These are phyloP conservation scores for Geotrichum restrictum DNA, from an alignment of 1,139 yeast species.

Conservation along the genomic window DNA sequence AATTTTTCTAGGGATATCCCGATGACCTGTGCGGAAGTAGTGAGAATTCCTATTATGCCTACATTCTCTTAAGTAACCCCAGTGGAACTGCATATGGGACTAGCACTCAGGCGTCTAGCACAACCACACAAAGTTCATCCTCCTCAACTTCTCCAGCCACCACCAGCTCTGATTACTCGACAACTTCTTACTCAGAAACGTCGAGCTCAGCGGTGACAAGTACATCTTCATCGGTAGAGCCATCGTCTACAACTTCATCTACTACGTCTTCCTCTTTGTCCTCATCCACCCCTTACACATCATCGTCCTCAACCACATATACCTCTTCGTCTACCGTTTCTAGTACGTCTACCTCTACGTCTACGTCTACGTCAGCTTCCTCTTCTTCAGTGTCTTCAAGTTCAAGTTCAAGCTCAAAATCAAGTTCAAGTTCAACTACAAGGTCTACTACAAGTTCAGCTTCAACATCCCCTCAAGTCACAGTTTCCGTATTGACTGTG, in stretches of 20 bases:
- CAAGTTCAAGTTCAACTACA: conserved; percentile 21
- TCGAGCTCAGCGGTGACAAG: neutral
- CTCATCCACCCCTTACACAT: neutral
- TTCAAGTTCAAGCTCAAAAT: conserved; percentile 9
- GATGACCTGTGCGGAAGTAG: conserved; percentile 46
- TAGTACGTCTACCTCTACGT: neutral
- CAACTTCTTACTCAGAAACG: conserved; percentile 8
- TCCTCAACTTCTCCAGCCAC: conserved; percentile 6
- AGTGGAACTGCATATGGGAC: conserved; percentile 30
- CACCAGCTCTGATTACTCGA: conserved; percentile 3
- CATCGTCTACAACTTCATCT: conserved; percentile 34
- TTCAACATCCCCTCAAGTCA: conserved; percentile 18
- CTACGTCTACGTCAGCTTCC: conserved; percentile 3
- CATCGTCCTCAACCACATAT: neutral
- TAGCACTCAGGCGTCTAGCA: conserved; percentile 7
- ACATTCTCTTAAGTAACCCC: conserved; percentile 42
- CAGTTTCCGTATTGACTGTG: conserved; percentile 27
- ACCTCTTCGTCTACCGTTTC: conserved; percentile 28
- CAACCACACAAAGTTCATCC: conserved; percentile 7
- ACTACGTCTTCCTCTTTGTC: conserved; percentile 25
- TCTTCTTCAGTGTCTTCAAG: neutral
- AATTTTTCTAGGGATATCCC: conserved; percentile 39
- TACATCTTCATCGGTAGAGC: neutral
- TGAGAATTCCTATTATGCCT: conserved; percentile 42
- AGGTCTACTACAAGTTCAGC: conserved; percentile 23